These are phyloP conservation scores for Acanthamoeba castellanii DNA, from an alignment of 208 protist genomes.

Conservation along the genomic window DNA sequence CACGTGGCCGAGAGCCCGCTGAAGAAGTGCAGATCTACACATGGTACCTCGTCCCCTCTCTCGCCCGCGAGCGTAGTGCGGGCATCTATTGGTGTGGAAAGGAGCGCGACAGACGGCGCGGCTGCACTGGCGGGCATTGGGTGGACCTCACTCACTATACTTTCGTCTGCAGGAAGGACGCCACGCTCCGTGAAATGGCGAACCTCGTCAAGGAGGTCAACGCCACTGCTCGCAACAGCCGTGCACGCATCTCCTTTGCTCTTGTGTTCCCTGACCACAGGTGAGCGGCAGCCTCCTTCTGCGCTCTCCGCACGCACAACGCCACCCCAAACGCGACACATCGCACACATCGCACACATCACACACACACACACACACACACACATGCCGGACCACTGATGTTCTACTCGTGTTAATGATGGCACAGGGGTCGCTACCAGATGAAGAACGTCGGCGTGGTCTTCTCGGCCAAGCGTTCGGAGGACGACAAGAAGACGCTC, in stretches of 20 bases:
- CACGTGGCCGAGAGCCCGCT: not conserved
- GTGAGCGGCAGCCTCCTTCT: not conserved
- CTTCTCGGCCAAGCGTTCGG: not conserved
- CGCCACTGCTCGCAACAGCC: not conserved
- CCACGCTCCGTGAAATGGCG: conserved; percentile 32
- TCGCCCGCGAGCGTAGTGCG: too few relatives aligned
- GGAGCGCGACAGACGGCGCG: too few relatives aligned
- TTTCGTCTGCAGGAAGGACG: not conserved
- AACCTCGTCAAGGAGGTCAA: conserved; percentile 57
- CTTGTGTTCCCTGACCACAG: conserved; percentile 40
- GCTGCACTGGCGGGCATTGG: not conserved
- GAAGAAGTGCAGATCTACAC: conserved; percentile 60
- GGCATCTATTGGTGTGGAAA: too few relatives aligned
- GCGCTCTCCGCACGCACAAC: not conserved
- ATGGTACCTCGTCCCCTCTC: not conserved
- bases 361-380: not conserved
- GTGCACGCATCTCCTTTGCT: conserved; percentile 5
- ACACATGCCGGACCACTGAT: not conserved
- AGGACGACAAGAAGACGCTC: conserved; percentile 65
- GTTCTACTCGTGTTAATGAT: not conserved
- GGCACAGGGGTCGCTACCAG: not conserved
- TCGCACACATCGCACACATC: not conserved
- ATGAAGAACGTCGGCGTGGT: conserved; percentile 17
- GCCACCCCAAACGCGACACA: not conserved
- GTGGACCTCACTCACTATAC: not conserved